phyloP scores from a whole-genome alignment of 768 basidiomycete genomes.

The Sporobolomyces pararoseus region DNA sequence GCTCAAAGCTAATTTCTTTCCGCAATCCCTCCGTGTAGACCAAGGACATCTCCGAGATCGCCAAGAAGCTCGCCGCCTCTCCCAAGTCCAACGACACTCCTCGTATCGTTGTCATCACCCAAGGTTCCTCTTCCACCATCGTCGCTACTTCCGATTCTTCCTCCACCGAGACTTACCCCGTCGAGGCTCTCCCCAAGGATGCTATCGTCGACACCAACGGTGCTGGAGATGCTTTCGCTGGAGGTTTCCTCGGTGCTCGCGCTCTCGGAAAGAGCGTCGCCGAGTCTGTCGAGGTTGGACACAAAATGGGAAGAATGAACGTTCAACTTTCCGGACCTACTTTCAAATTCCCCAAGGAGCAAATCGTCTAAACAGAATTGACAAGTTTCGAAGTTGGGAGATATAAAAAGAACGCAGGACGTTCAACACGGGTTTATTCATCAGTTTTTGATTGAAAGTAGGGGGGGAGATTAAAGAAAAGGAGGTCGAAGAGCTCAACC shows the following conservation, averaged over 20 bases:
- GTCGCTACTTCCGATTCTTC: conserved; percentile 63
- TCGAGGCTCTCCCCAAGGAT: conserved; percentile 58
- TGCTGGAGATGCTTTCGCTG: conserved; percentile 95
- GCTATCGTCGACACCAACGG: conserved; percentile 95
- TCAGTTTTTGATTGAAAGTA: too few relatives aligned
- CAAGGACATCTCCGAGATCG: conserved; percentile 65
- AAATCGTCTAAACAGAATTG: conserved; percentile 37
- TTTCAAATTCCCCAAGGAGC: conserved; percentile 42
- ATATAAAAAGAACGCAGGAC: conserved; percentile 13
- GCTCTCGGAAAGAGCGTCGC: conserved; percentile 72
- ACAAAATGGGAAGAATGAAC: conserved; percentile 79
- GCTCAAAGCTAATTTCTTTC: not conserved
- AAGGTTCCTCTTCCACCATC: conserved; percentile 74
- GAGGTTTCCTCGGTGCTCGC: conserved; percentile 84
- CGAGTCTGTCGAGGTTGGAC: conserved; percentile 76
- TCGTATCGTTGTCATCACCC: conserved; percentile 84
- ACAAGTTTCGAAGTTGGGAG: not conserved
- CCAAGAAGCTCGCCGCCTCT: conserved; percentile 67
- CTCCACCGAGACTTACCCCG: conserved; percentile 59
- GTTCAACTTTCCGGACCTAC: conserved; percentile 63
- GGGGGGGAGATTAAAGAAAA: not conserved
- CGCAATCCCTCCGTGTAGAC: conserved; percentile 47
- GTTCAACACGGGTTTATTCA: conserved; percentile 8
- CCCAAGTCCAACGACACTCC: conserved; percentile 70
- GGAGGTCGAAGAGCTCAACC: conserved; percentile 31